Percentiles rank a stretch among this genome's conserved stretches.
Conservation (phyloP, 805 yeast species). For the Tetrapisispora namnaoensis region DNA sequence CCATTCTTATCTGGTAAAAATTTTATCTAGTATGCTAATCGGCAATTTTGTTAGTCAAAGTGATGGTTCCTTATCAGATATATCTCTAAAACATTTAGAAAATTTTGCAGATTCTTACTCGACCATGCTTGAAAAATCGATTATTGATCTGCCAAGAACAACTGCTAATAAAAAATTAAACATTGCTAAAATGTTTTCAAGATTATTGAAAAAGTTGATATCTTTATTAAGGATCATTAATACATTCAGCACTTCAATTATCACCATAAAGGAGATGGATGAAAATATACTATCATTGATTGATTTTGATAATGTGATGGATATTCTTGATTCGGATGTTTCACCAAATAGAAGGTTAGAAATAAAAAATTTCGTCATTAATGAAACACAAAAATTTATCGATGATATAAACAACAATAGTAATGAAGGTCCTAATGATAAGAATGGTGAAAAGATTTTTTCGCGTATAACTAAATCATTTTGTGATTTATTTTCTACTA, state of each 20-base stretch:
- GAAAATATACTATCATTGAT: background rate
- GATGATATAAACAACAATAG: background rate
- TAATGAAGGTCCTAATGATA: background rate
- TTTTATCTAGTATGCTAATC: constrained; percentile 52
- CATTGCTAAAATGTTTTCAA: constrained; percentile 44
- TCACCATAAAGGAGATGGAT: background rate
- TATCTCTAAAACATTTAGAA: constrained; percentile 46
- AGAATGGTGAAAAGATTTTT: constrained; percentile 1
- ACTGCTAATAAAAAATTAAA: constrained; percentile 44
- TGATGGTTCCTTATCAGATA: background rate
- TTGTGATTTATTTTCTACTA: constrained; percentile 11
- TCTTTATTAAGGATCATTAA: constrained; percentile 39
- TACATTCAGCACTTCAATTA: background rate
- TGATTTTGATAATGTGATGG: constrained; percentile 2
- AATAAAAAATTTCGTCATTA: constrained; percentile 11
- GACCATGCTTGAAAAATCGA: constrained; percentile 33
- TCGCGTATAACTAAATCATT: constrained; percentile 5
- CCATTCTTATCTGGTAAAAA: constrained; percentile 44
- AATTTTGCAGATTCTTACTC: constrained; percentile 42
- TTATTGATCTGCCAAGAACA: constrained; percentile 39
- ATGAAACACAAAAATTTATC: constrained; percentile 1
- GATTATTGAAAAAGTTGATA: constrained; percentile 44
- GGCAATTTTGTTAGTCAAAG: constrained; percentile 27
- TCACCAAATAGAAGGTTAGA: constrained; percentile 7
- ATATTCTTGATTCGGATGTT: constrained; percentile 7